A percentile compares a stretch with the other conserved stretches of the same genome.
Evolutionary conservation across 139 green algal species (phyloP).

Genomic region (Tetradesmus lagerheimii): DNA sequence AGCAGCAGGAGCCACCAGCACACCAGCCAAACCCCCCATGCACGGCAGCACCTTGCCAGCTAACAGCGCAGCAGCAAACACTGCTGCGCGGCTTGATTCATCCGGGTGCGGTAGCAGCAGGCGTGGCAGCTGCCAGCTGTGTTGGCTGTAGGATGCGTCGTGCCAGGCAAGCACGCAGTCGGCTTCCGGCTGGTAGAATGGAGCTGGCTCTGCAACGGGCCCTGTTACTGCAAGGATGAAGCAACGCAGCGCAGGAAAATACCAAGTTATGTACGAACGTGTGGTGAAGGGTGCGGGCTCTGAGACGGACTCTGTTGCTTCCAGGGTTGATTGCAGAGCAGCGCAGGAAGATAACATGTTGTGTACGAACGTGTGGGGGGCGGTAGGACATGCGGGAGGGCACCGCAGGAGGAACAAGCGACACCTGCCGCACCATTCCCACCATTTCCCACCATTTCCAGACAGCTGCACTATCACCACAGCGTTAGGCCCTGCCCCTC

Average conservation of each 20-base stretch:
- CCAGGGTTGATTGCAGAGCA: too few relatives aligned
- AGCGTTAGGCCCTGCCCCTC: too few relatives aligned
- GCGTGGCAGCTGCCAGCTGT: slow-evolving; percentile 87
- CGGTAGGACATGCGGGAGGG: too few relatives aligned
- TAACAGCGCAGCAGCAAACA: slow-evolving; percentile 91
- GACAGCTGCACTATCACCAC: too few relatives aligned
- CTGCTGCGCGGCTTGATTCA: slow-evolving; percentile 49
- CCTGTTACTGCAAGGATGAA: slow-evolving; percentile 59
- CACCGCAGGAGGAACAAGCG: too few relatives aligned
- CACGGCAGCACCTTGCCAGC: slow-evolving; percentile 75
- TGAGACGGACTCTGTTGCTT: too few relatives aligned
- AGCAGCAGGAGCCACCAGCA: slow-evolving; percentile 60
- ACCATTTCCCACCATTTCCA: too few relatives aligned
- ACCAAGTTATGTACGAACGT: too few relatives aligned
- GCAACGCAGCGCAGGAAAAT: background rate
- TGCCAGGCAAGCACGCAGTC: slow-evolving; percentile 85
- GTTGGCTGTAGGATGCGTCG: slow-evolving; percentile 79
- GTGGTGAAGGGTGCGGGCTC: too few relatives aligned
- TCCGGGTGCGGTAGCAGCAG: slow-evolving; percentile 58
- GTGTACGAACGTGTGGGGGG: too few relatives aligned
- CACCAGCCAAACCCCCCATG: slow-evolving; percentile 37
- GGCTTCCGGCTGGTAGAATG: slow-evolving; percentile 63
- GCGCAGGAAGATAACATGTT: too few relatives aligned
- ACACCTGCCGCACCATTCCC: too few relatives aligned
- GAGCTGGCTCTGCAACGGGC: slow-evolving; percentile 69